Evolutionary conservation across 164 flowering plant genomes (phyloP).

Genomic region (Chimonanthus praecox): DNA sequence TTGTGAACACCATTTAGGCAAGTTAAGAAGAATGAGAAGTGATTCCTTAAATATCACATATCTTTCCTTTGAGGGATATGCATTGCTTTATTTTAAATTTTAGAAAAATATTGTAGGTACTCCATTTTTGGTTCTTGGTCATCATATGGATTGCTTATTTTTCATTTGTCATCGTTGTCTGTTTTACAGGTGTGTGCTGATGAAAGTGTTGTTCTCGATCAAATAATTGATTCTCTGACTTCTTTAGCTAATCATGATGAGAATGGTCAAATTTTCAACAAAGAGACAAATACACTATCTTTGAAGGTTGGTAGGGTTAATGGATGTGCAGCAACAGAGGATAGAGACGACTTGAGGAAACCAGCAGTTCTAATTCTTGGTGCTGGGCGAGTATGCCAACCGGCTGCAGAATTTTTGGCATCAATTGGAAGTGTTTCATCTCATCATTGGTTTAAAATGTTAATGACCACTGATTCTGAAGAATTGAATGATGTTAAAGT

Average conservation of each 20-base stretch:
- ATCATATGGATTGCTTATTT: constrained; percentile 4
- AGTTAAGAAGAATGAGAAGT: neutral
- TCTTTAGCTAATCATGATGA: constrained; percentile 55
- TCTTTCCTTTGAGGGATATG: neutral
- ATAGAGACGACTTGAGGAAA: constrained; percentile 19
- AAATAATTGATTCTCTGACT: constrained; percentile 77
- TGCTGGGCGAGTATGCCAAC: constrained; percentile 94
- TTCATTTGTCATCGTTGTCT: neutral
- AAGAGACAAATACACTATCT: constrained; percentile 38
- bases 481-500: constrained; percentile 52
- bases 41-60: neutral
- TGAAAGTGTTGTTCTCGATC: constrained; percentile 57
- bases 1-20: too few relatives aligned
- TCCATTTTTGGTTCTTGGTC: constrained; percentile 1
- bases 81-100: neutral
- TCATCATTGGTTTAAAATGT: constrained; percentile 27
- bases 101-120: neutral
- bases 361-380: constrained; percentile 73
- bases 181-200: constrained; percentile 78
- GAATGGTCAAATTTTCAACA: constrained; percentile 9
- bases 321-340: constrained; percentile 27
- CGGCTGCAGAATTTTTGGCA: constrained; percentile 79
- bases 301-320: constrained; percentile 53
- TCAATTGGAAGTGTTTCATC: constrained; percentile 48
- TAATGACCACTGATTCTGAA: constrained; percentile 24